Percentiles rank a stretch among this genome's conserved stretches.
phyloP scores from a whole-genome alignment of 1,284 basidiomycete species.

The Golubevia sp. region DNA sequence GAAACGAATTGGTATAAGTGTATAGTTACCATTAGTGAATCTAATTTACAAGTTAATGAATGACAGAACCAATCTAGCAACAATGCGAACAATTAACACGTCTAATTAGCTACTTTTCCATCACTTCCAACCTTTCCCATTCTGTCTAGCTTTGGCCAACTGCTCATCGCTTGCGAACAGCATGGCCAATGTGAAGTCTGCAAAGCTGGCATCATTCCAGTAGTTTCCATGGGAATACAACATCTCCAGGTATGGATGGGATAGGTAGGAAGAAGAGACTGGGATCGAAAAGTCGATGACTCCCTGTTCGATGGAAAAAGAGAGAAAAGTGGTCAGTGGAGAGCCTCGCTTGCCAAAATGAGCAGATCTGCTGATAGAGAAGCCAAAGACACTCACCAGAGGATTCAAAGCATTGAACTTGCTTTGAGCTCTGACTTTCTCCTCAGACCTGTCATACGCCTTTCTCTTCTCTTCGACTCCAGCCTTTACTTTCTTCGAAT shows the following conservation, averaged over 20 bases:
- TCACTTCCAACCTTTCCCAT: slow-evolving; percentile 15
- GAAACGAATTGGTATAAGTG: too few relatives aligned
- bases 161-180: slow-evolving; percentile 16
- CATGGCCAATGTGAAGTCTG: slow-evolving; percentile 48
- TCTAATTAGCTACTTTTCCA: too few relatives aligned
- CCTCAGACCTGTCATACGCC: slow-evolving; percentile 1
- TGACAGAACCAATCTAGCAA: too few relatives aligned
- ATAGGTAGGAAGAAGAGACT: slow-evolving; percentile 29
- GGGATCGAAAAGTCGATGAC: slow-evolving; percentile 38
- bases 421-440: slow-evolving; percentile 8
- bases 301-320: slow-evolving; percentile 6
- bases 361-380: background rate
- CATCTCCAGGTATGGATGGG: slow-evolving; percentile 39
- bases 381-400: background rate
- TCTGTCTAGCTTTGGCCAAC: slow-evolving; percentile 10
- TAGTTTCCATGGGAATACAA: slow-evolving; percentile 49
- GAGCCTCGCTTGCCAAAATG: background rate
- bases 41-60: too few relatives aligned
- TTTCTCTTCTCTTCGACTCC: background rate
- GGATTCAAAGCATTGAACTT: slow-evolving; percentile 2
- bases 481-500: too few relatives aligned
- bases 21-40: too few relatives aligned
- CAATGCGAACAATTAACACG: too few relatives aligned
- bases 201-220: slow-evolving; percentile 43
- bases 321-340: background rate